phyloP scores from a whole-genome alignment of 2,329 filamentous ascomycete genomes.

The Colletotrichum echinochloae region DNA sequence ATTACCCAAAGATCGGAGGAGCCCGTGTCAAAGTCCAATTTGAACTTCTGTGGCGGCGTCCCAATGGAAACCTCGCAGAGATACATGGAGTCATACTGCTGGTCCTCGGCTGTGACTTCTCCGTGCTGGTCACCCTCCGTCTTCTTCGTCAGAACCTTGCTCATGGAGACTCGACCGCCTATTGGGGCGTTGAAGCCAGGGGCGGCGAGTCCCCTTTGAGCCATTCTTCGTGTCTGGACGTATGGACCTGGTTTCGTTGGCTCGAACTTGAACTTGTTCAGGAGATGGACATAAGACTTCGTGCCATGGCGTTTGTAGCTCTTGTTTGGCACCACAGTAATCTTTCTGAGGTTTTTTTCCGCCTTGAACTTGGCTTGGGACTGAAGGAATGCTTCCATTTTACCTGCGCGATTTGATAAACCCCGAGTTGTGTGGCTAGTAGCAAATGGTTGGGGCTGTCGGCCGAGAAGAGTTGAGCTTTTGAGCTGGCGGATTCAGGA shows the following conservation, averaged over 20 bases:
- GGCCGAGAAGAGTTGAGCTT: background rate
- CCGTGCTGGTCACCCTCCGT: conserved; percentile 21
- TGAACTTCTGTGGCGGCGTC: conserved; percentile 67
- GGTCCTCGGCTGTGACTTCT: conserved; percentile 44
- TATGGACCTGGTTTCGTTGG: conserved; percentile 36
- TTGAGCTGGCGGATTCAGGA: background rate
- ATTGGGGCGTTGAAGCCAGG: conserved; percentile 30
- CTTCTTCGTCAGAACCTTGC: conserved; percentile 30
- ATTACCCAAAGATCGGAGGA: conserved; percentile 81
- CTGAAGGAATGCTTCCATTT: conserved; percentile 27
- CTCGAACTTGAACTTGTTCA: conserved; percentile 39
- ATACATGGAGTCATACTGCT: conserved; percentile 67
- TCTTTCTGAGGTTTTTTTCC: conserved; percentile 28
- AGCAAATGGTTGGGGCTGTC: background rate
- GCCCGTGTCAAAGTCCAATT: conserved; percentile 80
- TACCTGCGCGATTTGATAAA: background rate
- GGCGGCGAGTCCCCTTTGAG: conserved; percentile 36
- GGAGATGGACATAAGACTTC: conserved; percentile 34
- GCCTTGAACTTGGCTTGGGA: conserved; percentile 37
- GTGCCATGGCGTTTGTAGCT: conserved; percentile 36
- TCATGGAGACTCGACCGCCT: conserved; percentile 36
- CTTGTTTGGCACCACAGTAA: conserved; percentile 20
- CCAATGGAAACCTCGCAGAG: conserved; percentile 55
- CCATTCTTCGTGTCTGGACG: conserved; percentile 33
- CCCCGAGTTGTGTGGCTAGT: background rate